A percentile compares a stretch with the other conserved stretches of the same genome.
These are phyloP conservation scores for Metschnikowia anglica DNA, from an alignment of 805 yeast genomes.

Conservation along the genomic window DNA sequence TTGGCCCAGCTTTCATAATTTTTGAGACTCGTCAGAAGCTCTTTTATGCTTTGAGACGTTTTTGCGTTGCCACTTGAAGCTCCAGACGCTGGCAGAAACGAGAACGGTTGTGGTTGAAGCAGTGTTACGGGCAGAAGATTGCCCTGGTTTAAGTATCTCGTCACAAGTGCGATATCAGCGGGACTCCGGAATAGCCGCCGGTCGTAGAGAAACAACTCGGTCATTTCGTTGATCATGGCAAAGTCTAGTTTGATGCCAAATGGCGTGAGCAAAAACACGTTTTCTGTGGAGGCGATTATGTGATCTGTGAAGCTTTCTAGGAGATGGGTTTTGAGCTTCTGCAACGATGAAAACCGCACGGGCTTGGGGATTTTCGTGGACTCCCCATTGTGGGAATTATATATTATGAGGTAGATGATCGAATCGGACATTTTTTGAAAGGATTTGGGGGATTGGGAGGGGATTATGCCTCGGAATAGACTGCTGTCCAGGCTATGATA, in stretches of 20 bases:
- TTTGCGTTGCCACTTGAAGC: too few relatives aligned
- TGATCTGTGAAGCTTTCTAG: slow-evolving; percentile 28
- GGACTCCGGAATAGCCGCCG: slow-evolving; percentile 50
- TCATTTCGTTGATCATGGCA: slow-evolving; percentile 49
- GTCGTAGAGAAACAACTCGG: slow-evolving; percentile 63
- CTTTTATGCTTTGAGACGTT: not conserved
- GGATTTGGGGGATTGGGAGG: not conserved
- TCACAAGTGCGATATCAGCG: slow-evolving; percentile 10
- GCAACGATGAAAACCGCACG: slow-evolving; percentile 36
- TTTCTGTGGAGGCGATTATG: slow-evolving; percentile 25
- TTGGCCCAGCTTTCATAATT: slow-evolving; percentile 53
- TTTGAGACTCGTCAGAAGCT: slow-evolving; percentile 21
- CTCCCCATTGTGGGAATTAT: slow-evolving; percentile 42
- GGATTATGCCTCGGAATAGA: not conserved
- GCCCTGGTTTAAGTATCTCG: slow-evolving; percentile 11
- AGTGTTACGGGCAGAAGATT: not conserved
- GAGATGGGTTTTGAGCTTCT: slow-evolving; percentile 32
- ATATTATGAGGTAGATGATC: slow-evolving; percentile 24
- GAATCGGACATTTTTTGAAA: slow-evolving; percentile 3
- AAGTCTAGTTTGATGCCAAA: slow-evolving; percentile 62
- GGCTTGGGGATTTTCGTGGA: slow-evolving; percentile 39
- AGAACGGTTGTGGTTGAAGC: slow-evolving; percentile 5
- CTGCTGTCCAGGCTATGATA: too few relatives aligned
- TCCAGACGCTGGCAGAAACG: not conserved
- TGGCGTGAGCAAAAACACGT: slow-evolving; percentile 57